phyloP scores from a whole-genome alignment of 2,329 filamentous ascomycete species.

The Coleophoma cylindrospora region DNA sequence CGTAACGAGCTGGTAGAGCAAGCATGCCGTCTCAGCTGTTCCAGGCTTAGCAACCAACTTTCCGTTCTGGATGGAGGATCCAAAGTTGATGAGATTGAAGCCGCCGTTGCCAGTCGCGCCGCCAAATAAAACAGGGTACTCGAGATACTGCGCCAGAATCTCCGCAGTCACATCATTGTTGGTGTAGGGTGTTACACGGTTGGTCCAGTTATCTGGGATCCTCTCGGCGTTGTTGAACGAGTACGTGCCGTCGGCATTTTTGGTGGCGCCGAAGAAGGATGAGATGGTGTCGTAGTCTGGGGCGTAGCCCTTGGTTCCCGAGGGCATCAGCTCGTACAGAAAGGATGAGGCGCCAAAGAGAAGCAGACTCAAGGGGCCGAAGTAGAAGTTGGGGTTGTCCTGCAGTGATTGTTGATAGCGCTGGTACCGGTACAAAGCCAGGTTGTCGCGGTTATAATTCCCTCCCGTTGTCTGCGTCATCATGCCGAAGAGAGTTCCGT shows the following conservation, averaged over 20 bases:
- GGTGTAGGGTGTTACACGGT: constrained; percentile 13
- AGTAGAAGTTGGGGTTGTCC: constrained; percentile 19
- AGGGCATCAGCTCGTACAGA: constrained; percentile 18
- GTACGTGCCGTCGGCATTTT: constrained; percentile 32
- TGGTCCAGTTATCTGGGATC: constrained; percentile 18
- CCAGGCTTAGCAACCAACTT: constrained; percentile 22
- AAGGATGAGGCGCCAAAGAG: constrained; percentile 17
- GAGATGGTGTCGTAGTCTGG: constrained; percentile 15
- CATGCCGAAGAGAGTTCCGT: constrained; percentile 25
- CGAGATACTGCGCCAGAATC: constrained; percentile 34
- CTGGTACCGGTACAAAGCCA: constrained; percentile 25
- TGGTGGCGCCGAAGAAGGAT: constrained; percentile 33
- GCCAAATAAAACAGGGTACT: constrained; percentile 37
- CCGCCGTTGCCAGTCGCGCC: constrained; percentile 32
- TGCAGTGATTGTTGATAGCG: constrained; percentile 18
- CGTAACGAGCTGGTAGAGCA: constrained; percentile 37
- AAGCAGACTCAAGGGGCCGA: constrained; percentile 19
- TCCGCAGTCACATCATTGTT: constrained; percentile 32
- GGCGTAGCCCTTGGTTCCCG: constrained; percentile 17
- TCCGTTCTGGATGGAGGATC: constrained; percentile 31
- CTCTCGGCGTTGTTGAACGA: constrained; percentile 26
- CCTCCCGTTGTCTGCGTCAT: constrained; percentile 24
- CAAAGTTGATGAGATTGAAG: constrained; percentile 32
- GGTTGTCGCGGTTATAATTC: constrained; percentile 25
- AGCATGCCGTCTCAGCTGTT: constrained; percentile 26